Evolutionary conservation across 2,329 filamentous ascomycete genomes (phyloP).

Genomic region (Fusarium albosuccineum): DNA sequence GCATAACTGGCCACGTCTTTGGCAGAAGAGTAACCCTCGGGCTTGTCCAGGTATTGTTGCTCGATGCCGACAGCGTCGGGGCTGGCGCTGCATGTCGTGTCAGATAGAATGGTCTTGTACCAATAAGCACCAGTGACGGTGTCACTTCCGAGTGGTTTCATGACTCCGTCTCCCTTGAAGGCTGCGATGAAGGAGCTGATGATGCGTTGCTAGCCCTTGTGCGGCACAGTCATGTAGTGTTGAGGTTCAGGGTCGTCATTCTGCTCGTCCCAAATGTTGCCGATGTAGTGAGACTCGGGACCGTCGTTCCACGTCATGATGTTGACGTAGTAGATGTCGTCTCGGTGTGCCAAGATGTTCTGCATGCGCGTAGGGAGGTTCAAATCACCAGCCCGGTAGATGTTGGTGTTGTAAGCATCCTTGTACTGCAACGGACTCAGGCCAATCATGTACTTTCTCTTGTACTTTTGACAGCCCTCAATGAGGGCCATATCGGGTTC

Average conservation of each 20-base stretch:
- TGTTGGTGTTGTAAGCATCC: slow-evolving; percentile 4
- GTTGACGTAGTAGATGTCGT: background rate
- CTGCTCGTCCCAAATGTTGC: background rate
- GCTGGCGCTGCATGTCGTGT: background rate
- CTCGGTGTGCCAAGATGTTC: slow-evolving; percentile 1
- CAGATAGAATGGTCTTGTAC: slow-evolving; percentile 1
- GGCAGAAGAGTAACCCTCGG: background rate
- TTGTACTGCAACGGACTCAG: background rate
- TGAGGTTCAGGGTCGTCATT: background rate
- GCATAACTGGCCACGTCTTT: background rate
- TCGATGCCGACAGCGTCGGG: background rate
- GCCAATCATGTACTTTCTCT: slow-evolving; percentile 1
- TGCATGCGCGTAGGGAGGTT: slow-evolving; percentile 4
- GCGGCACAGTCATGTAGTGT: background rate
- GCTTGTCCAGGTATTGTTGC: background rate
- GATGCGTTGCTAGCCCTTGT: slow-evolving; percentile 1
- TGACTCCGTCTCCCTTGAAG: slow-evolving; percentile 5
- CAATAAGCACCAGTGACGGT: slow-evolving; percentile 1
- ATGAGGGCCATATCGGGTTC: slow-evolving; percentile 1
- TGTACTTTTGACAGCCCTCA: background rate
- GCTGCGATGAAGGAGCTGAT: background rate
- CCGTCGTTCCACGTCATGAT: slow-evolving; percentile 3
- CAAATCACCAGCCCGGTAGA: slow-evolving; percentile 1
- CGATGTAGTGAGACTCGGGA: slow-evolving; percentile 1
- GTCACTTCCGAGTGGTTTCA: background rate